Conservation (phyloP, 2,329 filamentous ascomycete genomes). For the Scedosporium apiospermum region DNA sequence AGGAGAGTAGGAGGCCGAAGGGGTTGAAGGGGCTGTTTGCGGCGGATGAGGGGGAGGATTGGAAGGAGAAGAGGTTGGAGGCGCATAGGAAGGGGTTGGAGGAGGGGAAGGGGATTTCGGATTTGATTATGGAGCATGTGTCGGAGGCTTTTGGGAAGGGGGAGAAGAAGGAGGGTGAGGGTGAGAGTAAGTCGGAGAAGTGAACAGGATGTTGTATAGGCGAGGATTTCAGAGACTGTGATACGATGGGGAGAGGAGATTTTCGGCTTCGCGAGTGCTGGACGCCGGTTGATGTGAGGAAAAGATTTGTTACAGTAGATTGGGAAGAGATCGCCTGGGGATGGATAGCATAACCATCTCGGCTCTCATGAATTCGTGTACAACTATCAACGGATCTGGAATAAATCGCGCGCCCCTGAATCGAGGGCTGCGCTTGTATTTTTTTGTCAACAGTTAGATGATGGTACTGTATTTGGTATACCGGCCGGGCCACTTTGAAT, state of each 20-base stretch:
- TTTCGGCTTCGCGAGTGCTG: not conserved
- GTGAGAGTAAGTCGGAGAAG: slow-evolving; percentile 15
- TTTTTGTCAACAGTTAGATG: not conserved
- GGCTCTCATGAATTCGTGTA: not conserved
- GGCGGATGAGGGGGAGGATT: slow-evolving; percentile 45
- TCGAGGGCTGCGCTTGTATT: not conserved
- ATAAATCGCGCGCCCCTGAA: not conserved
- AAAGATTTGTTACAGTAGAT: not conserved
- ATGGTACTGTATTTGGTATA: too few species aligned
- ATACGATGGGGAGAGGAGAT: not conserved
- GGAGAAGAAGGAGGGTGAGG: slow-evolving; percentile 21
- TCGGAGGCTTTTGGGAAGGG: slow-evolving; percentile 35
- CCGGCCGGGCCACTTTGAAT: too few species aligned
- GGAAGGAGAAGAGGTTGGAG: slow-evolving; percentile 41
- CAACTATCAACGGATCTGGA: not conserved
- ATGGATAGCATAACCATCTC: not conserved
- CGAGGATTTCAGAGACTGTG: slow-evolving; percentile 10
- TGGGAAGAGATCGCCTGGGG: not conserved
- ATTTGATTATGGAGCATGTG: slow-evolving; percentile 47
- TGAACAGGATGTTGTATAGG: too few species aligned
- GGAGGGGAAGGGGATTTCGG: slow-evolving; percentile 46
- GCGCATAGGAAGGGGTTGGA: slow-evolving; percentile 43
- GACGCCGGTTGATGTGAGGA: not conserved
- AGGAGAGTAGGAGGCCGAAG: slow-evolving; percentile 17
- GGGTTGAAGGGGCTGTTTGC: slow-evolving; percentile 45